Base-by-base conservation (phyloP, 495 filamentous ascomycete genomes). In the Penicillium flavigenum region DNA sequence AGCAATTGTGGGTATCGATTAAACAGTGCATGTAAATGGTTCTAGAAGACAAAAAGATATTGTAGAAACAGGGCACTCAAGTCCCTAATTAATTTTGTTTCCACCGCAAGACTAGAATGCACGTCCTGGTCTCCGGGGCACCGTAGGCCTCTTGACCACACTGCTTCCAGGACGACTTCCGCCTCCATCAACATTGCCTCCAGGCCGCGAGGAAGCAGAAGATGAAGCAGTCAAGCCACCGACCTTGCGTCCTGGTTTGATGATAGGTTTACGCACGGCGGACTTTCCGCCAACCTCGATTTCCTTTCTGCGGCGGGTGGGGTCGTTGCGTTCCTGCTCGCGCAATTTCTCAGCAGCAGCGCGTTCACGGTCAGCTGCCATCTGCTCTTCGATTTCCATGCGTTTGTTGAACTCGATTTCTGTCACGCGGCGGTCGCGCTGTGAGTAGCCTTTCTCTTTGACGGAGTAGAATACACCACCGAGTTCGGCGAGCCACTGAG, bases 391-490 rank as follows among this genome's bases (percentile, higher is more conserved):
- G 61, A 98, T 91, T 70, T 98, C 94, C 88, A 95, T 94, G 75
- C 90, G 92, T 41, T 86, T 80, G 68, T 93, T 96, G 74, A 96
- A 96, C 73, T 98, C 95, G 26, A 87, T 87, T 75, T 99, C 95
- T 4, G 88, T 95, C 53, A 96, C 85, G 49, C 89, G 83, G 72
- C 91, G 91, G 62, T 98, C 91, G 31, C 90, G 83, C 7, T 90
- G 88, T 16, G 89, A 94, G 70, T 94, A 99, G 12, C 92, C 92
- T 71, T 99, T 99, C 76, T 98, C 93, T 74, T 96, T 97, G 68
- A 98, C 84, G 12, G 88, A 92, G 76, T 98, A 99, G 74, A 98
- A 99, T 24, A 99, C 95, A n/a, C 92, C 95, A 20, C 95, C 95
- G 20, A 99, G 82, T 66, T 99, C 94, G 16, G 95, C 95, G 63